Evolutionary conservation across 202 grass and related monocot genomes (phyloP).

Genomic region (Elaeis oleifera): DNA sequence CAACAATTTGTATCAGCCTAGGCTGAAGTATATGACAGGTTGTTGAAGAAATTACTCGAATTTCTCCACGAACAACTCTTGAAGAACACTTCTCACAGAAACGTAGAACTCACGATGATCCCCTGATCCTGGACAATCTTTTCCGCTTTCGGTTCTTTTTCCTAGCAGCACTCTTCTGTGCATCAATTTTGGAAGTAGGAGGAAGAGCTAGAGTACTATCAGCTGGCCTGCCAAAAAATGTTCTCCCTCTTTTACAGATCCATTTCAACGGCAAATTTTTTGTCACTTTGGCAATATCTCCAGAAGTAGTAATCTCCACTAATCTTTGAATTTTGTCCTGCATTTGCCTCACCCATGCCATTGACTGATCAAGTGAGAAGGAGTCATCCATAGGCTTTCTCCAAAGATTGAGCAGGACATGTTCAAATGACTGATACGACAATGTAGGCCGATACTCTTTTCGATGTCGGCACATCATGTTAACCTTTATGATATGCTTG

Average conservation of each 20-base stretch:
- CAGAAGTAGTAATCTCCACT: constrained; percentile 44
- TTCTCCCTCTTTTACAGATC: constrained; percentile 55
- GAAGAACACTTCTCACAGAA: too few species aligned
- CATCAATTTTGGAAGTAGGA: constrained; percentile 17
- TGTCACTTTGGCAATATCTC: constrained; percentile 48
- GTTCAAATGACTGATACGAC: constrained; percentile 65
- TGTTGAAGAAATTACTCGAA: too few species aligned
- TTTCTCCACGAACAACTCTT: too few species aligned
- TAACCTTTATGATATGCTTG: constrained; percentile 87
- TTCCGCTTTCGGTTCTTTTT: constrained; percentile 65
- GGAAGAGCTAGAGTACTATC: constrained; percentile 27
- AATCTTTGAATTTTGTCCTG: constrained; percentile 56
- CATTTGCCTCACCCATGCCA: constrained; percentile 72
- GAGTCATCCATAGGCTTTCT: constrained; percentile 67
- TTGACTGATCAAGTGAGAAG: constrained; percentile 62
- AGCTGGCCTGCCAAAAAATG: constrained; percentile 31
- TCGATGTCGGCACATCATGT: constrained; percentile 38
- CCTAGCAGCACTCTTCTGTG: constrained; percentile 39
- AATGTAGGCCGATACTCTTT: constrained; percentile 39
- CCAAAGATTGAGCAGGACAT: constrained; percentile 54
- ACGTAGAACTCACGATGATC: constrained; percentile 10
- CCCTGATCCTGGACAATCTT: constrained; percentile 37
- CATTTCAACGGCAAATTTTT: constrained; percentile 61
- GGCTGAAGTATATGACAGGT: too few species aligned
- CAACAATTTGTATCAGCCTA: too few species aligned